Evolutionary conservation across 1,139 yeast genomes (phyloP), one percentile per base, ranked within the genome.

Genomic region (Sugiyamaella grinbergsii): DNA sequence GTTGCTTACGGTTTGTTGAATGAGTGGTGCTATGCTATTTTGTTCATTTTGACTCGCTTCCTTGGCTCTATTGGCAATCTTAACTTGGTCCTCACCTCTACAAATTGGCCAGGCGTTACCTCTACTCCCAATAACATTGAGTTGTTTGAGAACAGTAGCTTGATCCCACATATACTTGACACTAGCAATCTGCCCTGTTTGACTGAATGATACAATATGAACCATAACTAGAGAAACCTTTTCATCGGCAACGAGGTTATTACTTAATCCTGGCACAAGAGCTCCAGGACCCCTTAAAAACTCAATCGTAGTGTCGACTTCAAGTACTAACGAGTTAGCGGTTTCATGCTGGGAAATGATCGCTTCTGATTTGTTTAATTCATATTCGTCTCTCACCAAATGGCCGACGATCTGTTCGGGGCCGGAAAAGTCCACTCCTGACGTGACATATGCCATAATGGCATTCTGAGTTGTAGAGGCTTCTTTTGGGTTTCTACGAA

Each of bases 41-140:
- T n/a, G n/a, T n/a, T 8, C 29, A 18, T 23, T 36, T 20, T 20
- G 18, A 11, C 11, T 19, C 33, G n/a, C 3, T 45, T n/a, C 26
- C 20, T 41, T 37, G 11, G n/a, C 24, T 10, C 38, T 46, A n/a
- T 48, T 40, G 51, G 40, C 31, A 20, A 50, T 28, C 44, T 32
- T 39, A 20, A 40, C 43, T 36, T 62, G 67, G 33, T 59, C 59
- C 23, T 50, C 42, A 15, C 68, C 68, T 13, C 47, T 42, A 46
- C 52, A 57, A 11, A 64, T 62, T 6, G 68, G 68, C 67, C 68
- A 64, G 31, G 59, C 58, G 31, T 63, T 60, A 11, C 66, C 68
- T 18, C 66, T 54, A 8, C 58, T 33, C 23, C 68, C 67, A 47
- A 64, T 63, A 24, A 63, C 58, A 40, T 59, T 63, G 36, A 64